Percentiles rank a stretch among this genome's conserved stretches.
These are phyloP conservation scores for Mucor mucedo DNA, from an alignment of 371 early-diverging fungal species.

Conservation along the genomic window DNA sequence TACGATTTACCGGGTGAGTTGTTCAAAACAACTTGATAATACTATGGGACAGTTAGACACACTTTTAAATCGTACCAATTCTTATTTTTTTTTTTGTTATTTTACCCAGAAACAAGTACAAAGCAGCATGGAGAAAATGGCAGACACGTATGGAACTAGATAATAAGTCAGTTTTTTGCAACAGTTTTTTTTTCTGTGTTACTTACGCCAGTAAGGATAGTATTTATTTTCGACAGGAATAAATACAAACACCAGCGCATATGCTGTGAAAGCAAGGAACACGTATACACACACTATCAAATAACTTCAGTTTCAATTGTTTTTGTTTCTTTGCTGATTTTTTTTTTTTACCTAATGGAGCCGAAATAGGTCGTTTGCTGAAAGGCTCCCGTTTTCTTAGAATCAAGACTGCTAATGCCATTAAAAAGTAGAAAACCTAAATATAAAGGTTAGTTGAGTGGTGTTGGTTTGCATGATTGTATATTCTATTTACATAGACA, in stretches of 20 bases:
- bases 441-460: neutral
- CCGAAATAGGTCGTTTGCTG: slow-evolving; percentile 39
- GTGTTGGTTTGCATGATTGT: neutral
- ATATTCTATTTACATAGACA: slow-evolving; percentile 32
- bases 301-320: neutral
- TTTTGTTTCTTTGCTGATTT: neutral
- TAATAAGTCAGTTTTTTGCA: neutral
- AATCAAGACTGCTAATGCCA: slow-evolving; percentile 37
- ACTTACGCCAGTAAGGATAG: slow-evolving; percentile 53
- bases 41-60: slow-evolving; percentile 22
- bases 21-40: slow-evolving; percentile 42
- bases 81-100: neutral
- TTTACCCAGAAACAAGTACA: slow-evolving; percentile 46
- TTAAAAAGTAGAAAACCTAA: slow-evolving; percentile 45
- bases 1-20: slow-evolving; percentile 47
- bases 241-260: slow-evolving; percentile 49
- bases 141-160: slow-evolving; percentile 45
- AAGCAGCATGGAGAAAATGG: slow-evolving; percentile 37
- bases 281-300: slow-evolving; percentile 31
- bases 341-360: slow-evolving; percentile 32
- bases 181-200: neutral
- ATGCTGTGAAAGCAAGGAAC: slow-evolving; percentile 37
- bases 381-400: slow-evolving; percentile 43
- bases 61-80: neutral
- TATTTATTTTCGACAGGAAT: slow-evolving; percentile 44